Evolutionary conservation across 2,329 filamentous ascomycete genomes (phyloP).

Genomic region (Trichoderma sp.): DNA sequence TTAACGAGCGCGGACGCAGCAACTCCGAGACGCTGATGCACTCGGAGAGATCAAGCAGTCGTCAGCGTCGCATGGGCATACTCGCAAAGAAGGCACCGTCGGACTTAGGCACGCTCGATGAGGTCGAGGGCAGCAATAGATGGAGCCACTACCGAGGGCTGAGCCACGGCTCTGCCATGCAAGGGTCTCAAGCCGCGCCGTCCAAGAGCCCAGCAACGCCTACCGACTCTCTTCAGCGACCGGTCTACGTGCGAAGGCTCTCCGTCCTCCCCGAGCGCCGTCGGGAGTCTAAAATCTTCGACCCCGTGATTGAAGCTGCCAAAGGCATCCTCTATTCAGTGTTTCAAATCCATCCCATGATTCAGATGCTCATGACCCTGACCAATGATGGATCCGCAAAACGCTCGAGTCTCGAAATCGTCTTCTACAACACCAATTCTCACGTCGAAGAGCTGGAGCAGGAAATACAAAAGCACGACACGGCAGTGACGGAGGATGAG

Average conservation of each 20-base stretch:
- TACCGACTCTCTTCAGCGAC: conserved; percentile 53
- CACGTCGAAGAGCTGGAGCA: conserved; percentile 64
- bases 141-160: conserved; percentile 65
- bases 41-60: conserved; percentile 50
- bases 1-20: conserved; percentile 64
- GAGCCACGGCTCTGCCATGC: conserved; percentile 67
- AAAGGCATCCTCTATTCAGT: conserved; percentile 65
- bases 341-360: conserved; percentile 65
- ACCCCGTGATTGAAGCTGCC: conserved; percentile 61
- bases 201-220: conserved; percentile 57
- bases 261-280: conserved; percentile 62
- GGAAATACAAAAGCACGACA: conserved; percentile 61
- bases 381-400: conserved; percentile 59
- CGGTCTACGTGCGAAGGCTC: conserved; percentile 61
- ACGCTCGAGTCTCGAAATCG: conserved; percentile 61
- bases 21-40: conserved; percentile 62
- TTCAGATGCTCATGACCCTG: conserved; percentile 62
- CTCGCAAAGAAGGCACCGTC: conserved; percentile 53
- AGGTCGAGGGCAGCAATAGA: conserved; percentile 59
- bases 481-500: conserved; percentile 45
- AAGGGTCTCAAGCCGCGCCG: conserved; percentile 40
- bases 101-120: conserved; percentile 61
- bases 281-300: conserved; percentile 58
- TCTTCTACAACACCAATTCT: conserved; percentile 65
- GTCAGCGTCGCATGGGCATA: conserved; percentile 62